phyloP scores from a whole-genome alignment of 1,284 basidiomycete genomes.

The Moesziomyces sp. region DNA sequence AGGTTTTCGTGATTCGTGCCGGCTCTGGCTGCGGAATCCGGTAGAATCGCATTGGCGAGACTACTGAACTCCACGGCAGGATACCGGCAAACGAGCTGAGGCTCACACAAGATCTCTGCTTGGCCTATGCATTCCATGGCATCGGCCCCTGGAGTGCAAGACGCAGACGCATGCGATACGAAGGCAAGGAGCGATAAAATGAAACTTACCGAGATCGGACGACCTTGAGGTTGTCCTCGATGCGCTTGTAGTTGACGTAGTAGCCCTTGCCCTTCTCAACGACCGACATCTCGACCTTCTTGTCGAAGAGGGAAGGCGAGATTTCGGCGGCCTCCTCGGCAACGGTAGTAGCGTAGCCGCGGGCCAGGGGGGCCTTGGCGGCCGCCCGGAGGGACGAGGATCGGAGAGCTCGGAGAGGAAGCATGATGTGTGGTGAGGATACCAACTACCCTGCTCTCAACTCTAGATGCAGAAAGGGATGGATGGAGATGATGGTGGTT shows the following conservation, averaged over 20 bases:
- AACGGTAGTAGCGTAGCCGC: constrained; percentile 64
- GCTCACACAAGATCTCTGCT: no score
- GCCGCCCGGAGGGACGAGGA: constrained; percentile 48
- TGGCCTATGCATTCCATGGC: no score
- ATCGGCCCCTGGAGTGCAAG: no score
- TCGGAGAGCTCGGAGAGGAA: constrained; percentile 54
- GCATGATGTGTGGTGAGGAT: constrained; percentile 41
- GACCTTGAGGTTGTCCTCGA: constrained; percentile 67
- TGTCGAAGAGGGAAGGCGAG: constrained; percentile 58
- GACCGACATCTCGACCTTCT: constrained; percentile 66
- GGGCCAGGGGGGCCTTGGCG: constrained; percentile 51
- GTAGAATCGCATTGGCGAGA: no score
- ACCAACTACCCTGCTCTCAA: constrained; percentile 50
- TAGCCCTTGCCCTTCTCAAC: constrained; percentile 66
- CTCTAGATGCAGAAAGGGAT: constrained; percentile 12
- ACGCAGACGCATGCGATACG: not conserved
- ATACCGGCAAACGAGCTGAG: no score
- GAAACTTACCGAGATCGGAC: constrained; percentile 61
- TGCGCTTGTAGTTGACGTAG: constrained; percentile 67
- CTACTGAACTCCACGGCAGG: no score
- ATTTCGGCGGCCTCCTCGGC: constrained; percentile 64
- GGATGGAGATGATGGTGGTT: constrained; percentile 19
- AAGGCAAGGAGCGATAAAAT: not conserved
- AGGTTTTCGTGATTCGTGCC: no score
- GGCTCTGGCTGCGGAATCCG: no score